Percentiles rank a stretch among this genome's conserved stretches.
Evolutionary conservation across 169 alveolate species (phyloP).

Genomic region (Miamiensis avidus): DNA sequence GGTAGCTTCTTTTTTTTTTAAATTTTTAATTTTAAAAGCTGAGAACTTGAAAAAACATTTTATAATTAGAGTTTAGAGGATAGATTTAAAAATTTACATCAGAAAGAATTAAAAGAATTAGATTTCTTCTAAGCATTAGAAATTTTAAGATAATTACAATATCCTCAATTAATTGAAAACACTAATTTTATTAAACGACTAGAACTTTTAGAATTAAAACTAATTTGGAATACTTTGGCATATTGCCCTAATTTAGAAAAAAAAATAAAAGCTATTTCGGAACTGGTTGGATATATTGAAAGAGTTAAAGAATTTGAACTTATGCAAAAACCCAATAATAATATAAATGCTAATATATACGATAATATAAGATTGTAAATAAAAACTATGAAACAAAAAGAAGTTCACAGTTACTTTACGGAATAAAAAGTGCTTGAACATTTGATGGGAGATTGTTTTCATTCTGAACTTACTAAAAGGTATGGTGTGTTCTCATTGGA

Average conservation of each 20-base stretch:
- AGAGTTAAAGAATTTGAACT: background rate
- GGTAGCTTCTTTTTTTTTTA: no score
- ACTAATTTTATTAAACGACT: background rate
- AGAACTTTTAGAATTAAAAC: background rate
- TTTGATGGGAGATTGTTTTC: background rate
- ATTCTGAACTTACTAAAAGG: background rate
- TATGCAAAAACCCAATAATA: background rate
- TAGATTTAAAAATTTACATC: background rate
- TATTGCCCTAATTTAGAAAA: background rate
- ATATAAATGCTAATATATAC: background rate
- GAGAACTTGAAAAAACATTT: no score
- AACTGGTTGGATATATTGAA: background rate
- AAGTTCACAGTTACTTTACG: no score
- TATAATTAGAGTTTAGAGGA: background rate
- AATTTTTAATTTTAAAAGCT: no score
- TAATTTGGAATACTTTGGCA: background rate
- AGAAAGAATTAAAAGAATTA: background rate
- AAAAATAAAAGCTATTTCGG: background rate
- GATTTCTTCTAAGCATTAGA: background rate
- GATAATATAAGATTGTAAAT: background rate
- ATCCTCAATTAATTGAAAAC: background rate
- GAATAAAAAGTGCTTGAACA: background rate
- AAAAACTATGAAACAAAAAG: background rate
- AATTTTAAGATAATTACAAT: background rate
- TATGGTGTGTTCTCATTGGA: no score